Percentiles rank a stretch among this genome's conserved stretches.
These are phyloP conservation scores for Bertia moriformis DNA, from an alignment of 2,329 filamentous ascomycete genomes.

Conservation along the genomic window DNA sequence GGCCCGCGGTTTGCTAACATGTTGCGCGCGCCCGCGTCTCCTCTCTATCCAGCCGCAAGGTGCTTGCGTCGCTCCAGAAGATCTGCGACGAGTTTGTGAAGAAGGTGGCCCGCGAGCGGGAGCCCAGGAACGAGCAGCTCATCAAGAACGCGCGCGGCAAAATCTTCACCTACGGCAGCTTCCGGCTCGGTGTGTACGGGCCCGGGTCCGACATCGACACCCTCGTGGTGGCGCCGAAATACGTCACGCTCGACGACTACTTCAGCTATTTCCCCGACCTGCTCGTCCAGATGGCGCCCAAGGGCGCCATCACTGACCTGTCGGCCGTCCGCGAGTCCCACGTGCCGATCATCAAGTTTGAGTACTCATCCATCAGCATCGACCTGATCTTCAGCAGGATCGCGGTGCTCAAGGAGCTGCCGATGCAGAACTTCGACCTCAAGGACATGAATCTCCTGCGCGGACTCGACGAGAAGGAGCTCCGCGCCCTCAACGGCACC, in stretches of 20 bases:
- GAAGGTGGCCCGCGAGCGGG: slow-evolving; percentile 61
- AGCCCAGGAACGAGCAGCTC: slow-evolving; percentile 57
- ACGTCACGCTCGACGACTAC: slow-evolving; percentile 79
- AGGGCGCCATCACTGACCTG: slow-evolving; percentile 71
- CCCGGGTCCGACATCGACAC: slow-evolving; percentile 98
- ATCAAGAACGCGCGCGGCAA: slow-evolving; percentile 77
- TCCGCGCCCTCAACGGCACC: slow-evolving; percentile 84
- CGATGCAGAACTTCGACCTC: slow-evolving; percentile 53
- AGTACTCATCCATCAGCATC: slow-evolving; percentile 80
- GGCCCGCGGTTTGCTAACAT: neutral
- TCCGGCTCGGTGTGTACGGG: slow-evolving; percentile 81
- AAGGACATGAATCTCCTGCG: slow-evolving; percentile 74
- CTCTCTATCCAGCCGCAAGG: slow-evolving; percentile 37
- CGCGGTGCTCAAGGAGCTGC: slow-evolving; percentile 54
- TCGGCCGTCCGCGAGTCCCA: slow-evolving; percentile 77
- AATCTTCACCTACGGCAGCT: slow-evolving; percentile 93
- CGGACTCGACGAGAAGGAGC: slow-evolving; percentile 72
- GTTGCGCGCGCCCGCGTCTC: slow-evolving; percentile 6
- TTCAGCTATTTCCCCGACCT: slow-evolving; percentile 77
- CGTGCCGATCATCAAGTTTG: slow-evolving; percentile 94
- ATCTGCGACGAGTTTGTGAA: slow-evolving; percentile 80
- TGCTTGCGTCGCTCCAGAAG: slow-evolving; percentile 62
- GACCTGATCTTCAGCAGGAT: slow-evolving; percentile 82
- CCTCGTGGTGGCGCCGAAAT: slow-evolving; percentile 77
- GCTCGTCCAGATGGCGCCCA: slow-evolving; percentile 60